Percentiles rank a stretch among this genome's conserved stretches.
Evolutionary conservation across 2,329 filamentous ascomycete species (phyloP).

Genomic region (Tolypocladium tropicale): DNA sequence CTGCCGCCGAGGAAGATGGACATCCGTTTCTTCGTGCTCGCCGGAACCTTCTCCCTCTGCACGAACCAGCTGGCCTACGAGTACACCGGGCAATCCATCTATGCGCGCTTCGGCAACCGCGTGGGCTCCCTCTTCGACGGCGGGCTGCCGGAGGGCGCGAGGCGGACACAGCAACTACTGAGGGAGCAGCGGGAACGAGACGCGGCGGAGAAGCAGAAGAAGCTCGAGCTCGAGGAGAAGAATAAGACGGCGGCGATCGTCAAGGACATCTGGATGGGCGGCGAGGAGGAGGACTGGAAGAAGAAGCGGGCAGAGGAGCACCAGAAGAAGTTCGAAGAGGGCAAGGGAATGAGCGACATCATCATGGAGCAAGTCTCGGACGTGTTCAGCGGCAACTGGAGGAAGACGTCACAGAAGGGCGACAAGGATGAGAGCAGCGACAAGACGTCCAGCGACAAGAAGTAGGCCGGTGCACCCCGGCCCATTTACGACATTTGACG

Average conservation of each 20-base stretch:
- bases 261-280: conserved; percentile 48
- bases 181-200: conserved; percentile 33
- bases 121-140: conserved; percentile 34
- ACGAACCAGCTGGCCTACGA: conserved; percentile 46
- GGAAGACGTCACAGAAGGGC: conserved; percentile 15
- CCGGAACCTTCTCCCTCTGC: conserved; percentile 38
- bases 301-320: conserved; percentile 41
- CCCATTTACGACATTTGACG: neutral
- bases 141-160: conserved; percentile 47
- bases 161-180: conserved; percentile 34
- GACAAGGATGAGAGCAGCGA: conserved; percentile 14
- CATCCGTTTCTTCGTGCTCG: conserved; percentile 39
- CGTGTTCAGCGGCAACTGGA: conserved; percentile 32
- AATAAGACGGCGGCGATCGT: conserved; percentile 22
- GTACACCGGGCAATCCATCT: conserved; percentile 44
- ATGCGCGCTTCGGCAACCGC: conserved; percentile 34
- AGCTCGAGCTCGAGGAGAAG: conserved; percentile 18
- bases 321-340: conserved; percentile 41
- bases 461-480: neutral
- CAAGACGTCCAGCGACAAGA: conserved; percentile 8
- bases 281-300: conserved; percentile 43
- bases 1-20: conserved; percentile 43
- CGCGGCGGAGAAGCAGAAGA: conserved; percentile 15
- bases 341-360: conserved; percentile 44
- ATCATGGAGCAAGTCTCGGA: conserved; percentile 48